phyloP scores from a whole-genome alignment of 495 filamentous ascomycete genomes.

The Penicillium mononematosum region DNA sequence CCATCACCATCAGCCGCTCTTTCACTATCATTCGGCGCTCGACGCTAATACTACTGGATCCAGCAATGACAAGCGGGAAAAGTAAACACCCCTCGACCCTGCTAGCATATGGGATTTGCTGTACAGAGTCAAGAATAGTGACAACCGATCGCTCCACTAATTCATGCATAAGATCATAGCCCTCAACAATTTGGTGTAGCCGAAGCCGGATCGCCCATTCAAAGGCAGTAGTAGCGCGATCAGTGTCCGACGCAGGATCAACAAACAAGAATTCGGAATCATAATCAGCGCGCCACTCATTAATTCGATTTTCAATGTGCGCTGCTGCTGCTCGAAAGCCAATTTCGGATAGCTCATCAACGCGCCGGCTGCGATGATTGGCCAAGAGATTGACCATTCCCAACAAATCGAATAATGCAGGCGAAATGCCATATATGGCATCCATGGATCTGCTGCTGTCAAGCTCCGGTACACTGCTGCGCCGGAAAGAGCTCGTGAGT shows the following conservation, averaged over 20 bases:
- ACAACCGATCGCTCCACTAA: conserved; percentile 22
- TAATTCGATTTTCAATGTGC: conserved; percentile 22
- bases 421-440: conserved; percentile 27
- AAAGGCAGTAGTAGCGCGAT: conserved; percentile 26
- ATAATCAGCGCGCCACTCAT: conserved; percentile 24
- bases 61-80: conserved; percentile 32
- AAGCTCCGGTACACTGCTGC: conserved; percentile 13
- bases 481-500: conserved; percentile 16
- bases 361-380: conserved; percentile 27
- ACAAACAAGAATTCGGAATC: neutral
- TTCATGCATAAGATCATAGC: conserved; percentile 22
- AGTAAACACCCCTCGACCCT: conserved; percentile 29
- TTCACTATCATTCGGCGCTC: conserved; percentile 32
- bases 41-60: conserved; percentile 24
- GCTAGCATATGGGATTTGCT: conserved; percentile 28
- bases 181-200: conserved; percentile 32
- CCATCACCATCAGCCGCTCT: conserved; percentile 34
- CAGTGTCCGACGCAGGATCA: conserved; percentile 10
- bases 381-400: conserved; percentile 33
- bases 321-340: conserved; percentile 30
- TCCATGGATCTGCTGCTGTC: conserved; percentile 14
- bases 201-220: conserved; percentile 34
- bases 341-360: conserved; percentile 33
- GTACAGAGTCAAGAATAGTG: conserved; percentile 20
- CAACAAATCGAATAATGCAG: conserved; percentile 24